Base-by-base conservation (phyloP, 164 flowering plant species). In the grape (Vitis vinifera) region DNA sequence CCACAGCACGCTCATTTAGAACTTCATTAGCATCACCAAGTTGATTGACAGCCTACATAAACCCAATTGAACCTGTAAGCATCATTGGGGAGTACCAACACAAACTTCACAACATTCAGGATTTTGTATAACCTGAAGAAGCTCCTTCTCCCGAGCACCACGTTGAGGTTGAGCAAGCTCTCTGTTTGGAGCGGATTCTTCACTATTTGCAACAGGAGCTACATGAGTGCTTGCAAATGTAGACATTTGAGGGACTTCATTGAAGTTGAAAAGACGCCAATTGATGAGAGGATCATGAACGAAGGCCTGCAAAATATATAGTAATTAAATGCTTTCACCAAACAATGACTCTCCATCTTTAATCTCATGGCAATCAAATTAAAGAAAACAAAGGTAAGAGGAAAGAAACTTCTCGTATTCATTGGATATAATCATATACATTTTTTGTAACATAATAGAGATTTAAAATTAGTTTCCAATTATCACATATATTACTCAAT, bases 11-110 rank as follows among this genome's bases (percentile, higher is more conserved):
- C 70, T 88, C 98, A 74, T 96, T 93, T 70, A 96, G 69, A 68
- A 93, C 97, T 78, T 96, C 99, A 81, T 91, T 93, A 10, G 98
- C 99, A 86, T 96, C 99, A 67, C 98, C 98, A 29, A 92, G 91
- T 78, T 93, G 97, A 81, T 91, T 79, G 68, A 93, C 99, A 81
- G 98, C 98, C 99, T 96, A 67, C 61, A 79, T 13, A 70, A 19
- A 63, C 9, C 59, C 16, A 60, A 64, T 16, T 63, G 49, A 67
- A 47, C 0, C 10, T 2, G n/a, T 64, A 62, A 66, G 71, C 11
- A 60, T 55, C 17, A 62, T 55, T 16, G 3, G 14, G 3, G 12
- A 62, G 48, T 12, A 59, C 13, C 23, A 44, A 53, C 9, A 19
- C 51, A 8, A 50, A 58, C 27, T 23, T 23, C 27, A 23, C 15